These are phyloP conservation scores for Coffea humblotiana DNA, from an alignment of 305 asterid genomes.

Conservation along the genomic window DNA sequence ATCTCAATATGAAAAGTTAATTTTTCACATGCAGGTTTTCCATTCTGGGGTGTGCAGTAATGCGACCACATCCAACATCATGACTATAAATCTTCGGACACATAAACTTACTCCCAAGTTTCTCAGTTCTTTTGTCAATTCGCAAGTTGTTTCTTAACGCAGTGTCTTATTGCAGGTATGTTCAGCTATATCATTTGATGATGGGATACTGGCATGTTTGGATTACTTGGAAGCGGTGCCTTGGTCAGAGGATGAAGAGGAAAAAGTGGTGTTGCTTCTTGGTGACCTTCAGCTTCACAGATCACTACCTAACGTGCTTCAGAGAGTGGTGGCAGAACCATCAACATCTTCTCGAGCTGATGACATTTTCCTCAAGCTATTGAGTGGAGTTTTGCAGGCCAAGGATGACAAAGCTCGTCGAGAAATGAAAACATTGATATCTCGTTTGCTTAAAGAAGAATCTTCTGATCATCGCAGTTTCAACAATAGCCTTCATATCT, in stretches of 20 bases:
- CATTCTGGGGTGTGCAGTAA: neutral
- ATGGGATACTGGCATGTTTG: slow-evolving; percentile 67
- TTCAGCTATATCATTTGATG: slow-evolving; percentile 74
- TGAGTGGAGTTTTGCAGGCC: slow-evolving; percentile 64
- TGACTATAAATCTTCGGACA: neutral
- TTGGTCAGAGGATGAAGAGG: slow-evolving; percentile 87
- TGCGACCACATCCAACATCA: neutral
- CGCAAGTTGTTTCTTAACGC: neutral
- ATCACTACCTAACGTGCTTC: slow-evolving; percentile 54
- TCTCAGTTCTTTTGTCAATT: neutral
- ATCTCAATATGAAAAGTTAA: neutral
- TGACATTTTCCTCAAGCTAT: slow-evolving; percentile 60
- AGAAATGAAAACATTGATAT: slow-evolving; percentile 66
- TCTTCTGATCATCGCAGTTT: slow-evolving; percentile 15
- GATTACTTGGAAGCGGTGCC: slow-evolving; percentile 84
- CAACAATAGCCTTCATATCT: slow-evolving; percentile 42
- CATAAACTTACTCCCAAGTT: neutral
- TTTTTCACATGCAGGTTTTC: neutral
- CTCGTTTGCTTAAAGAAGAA: slow-evolving; percentile 58
- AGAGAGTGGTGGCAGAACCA: slow-evolving; percentile 63
- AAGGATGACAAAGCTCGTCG: slow-evolving; percentile 78
- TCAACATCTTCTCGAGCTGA: slow-evolving; percentile 63
- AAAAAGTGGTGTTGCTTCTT: slow-evolving; percentile 52
- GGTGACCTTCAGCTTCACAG: slow-evolving; percentile 53
- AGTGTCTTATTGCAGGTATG: slow-evolving; percentile 47